phyloP scores from a whole-genome alignment of 371 early-diverging fungal genomes.

The Chytridium lagenaria region DNA sequence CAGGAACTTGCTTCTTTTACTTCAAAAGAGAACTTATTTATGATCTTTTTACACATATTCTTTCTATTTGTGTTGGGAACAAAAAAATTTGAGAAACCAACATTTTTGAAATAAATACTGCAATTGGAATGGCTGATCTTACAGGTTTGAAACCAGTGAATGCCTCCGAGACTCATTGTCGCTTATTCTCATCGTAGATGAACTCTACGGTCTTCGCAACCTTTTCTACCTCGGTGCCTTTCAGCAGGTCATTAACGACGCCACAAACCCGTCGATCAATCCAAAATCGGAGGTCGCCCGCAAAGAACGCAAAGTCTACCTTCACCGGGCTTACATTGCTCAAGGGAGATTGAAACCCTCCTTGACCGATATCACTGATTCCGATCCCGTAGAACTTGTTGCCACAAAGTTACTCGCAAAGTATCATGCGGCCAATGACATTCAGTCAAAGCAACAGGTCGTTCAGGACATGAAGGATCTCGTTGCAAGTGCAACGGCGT shows the following conservation, averaged over 20 bases:
- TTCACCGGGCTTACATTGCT: conserved; percentile 73
- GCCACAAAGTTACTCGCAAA: conserved; percentile 65
- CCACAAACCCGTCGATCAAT: conserved; percentile 53
- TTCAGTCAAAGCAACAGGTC: conserved; percentile 41
- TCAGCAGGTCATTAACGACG: conserved; percentile 74
- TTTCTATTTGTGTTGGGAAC: no score
- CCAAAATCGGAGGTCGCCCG: conserved; percentile 56
- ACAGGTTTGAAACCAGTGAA: background rate
- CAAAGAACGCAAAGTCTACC: conserved; percentile 61
- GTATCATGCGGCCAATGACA: conserved; percentile 45
- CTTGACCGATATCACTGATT: conserved; percentile 58
- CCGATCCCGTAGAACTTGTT: conserved; percentile 56
- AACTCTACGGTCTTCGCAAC: conserved; percentile 70
- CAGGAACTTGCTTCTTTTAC: no score
- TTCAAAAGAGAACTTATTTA: no score
- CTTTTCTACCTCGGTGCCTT: conserved; percentile 72
- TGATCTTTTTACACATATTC: no score
- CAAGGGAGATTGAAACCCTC: conserved; percentile 69
- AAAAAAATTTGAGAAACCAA: no score
- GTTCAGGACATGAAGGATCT: conserved; percentile 54
- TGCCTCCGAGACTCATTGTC: background rate
- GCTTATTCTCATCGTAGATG: conserved; percentile 44
- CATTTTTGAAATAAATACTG: conserved; percentile 10
- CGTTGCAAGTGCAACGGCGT: conserved; percentile 43
- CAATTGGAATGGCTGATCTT: background rate